Base-by-base conservation (phyloP, 768 basidiomycete genomes). In the Boletales sp. region DNA sequence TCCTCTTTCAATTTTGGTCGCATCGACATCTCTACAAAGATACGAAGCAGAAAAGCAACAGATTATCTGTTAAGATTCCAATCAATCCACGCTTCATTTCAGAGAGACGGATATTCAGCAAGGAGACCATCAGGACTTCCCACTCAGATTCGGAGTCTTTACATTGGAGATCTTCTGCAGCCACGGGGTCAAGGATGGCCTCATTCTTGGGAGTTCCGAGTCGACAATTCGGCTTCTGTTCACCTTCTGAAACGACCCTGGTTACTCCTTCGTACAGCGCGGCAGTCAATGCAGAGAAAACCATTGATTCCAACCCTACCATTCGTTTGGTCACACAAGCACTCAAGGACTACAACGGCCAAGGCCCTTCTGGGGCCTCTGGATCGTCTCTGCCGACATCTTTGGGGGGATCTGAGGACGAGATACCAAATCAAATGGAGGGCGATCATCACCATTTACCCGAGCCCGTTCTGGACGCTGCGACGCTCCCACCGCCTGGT, bases 1-100 rank as follows among this genome's bases (percentile, higher is more conserved):
- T 82, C 32, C 61, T 81, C 45, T 81, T 82, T 59, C 80, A 80
- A 59, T 71, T 83, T 12, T 80, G 74, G 72, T 79, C 80, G 4
- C 81, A 82, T 60, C 70, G 69, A 49, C 69, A 79, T 54, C 65
- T 82, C 32, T 83, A 80, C 63, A 67, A 71, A 15, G 79, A 77
- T 40, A 61, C 64, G 12, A 72, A 76, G 59, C 73, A 74, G 55
- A 75, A 73, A 54, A 80, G 77, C 48, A 60, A 66, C 35, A 70
- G 63, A 35, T 48, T 72, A 2, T 64, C 73, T 15, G 61, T 70
- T 46, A 63, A 67, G 61, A 54, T 70, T 47, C 62, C 64, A 21
- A 62, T 64, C 30, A 51, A 63, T 42, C 41, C 64, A 21, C 68
- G 61, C 25, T 62, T 68, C 38, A 54, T 68, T 28, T 45, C 63